These are phyloP conservation scores for Geum urbanum DNA, from an alignment of 306 rosid species.

Conservation along the genomic window DNA sequence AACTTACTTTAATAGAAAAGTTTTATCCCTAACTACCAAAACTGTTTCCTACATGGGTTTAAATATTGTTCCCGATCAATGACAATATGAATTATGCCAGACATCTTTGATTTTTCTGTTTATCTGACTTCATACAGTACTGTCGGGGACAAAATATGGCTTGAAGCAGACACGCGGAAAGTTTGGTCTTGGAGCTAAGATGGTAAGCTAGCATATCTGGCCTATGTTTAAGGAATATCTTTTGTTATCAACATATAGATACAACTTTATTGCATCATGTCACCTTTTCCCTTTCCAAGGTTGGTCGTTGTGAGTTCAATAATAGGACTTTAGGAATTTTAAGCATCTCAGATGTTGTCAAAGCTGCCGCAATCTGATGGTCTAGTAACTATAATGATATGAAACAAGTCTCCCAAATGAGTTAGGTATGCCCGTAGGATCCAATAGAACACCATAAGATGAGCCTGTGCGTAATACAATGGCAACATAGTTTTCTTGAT, in stretches of 20 bases:
- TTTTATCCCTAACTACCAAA: slow-evolving; percentile 2
- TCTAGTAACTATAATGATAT: neutral
- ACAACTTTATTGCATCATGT: neutral
- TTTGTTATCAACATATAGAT: neutral
- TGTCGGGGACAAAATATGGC: slow-evolving; percentile 97
- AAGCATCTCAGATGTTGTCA: neutral
- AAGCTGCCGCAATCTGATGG: neutral
- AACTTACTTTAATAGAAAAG: slow-evolving; percentile 26
- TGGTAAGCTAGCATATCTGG: slow-evolving; percentile 48
- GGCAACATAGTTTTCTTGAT: neutral
- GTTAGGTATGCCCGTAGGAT: neutral
- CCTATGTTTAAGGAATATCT: slow-evolving; percentile 19
- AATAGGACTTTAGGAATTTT: neutral
- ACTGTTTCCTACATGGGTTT: slow-evolving; percentile 11
- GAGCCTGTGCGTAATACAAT: neutral
- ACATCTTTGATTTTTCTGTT: slow-evolving; percentile 25
- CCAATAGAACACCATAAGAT: neutral
- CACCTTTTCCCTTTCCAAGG: neutral
- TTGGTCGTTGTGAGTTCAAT: neutral
- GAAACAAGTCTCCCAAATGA: neutral
- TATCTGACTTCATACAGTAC: slow-evolving; percentile 48
- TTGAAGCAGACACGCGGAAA: slow-evolving; percentile 93
- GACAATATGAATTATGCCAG: neutral
- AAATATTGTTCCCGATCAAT: slow-evolving; percentile 2
- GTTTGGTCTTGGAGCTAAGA: slow-evolving; percentile 98